Evolutionary conservation across 2,329 filamentous ascomycete genomes (phyloP).

Genomic region (Zalaria obscura): DNA sequence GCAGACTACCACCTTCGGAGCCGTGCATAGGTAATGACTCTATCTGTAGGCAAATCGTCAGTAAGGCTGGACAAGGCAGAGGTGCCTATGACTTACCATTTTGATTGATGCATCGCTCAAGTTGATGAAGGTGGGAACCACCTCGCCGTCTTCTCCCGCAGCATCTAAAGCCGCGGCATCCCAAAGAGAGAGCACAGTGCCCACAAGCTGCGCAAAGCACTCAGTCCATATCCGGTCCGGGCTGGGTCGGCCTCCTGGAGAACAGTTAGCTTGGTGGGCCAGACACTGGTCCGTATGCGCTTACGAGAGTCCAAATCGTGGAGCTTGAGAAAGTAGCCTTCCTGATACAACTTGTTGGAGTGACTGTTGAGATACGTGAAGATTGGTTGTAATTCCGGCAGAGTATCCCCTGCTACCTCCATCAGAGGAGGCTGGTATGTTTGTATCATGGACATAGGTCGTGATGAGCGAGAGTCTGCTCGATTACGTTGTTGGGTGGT

Average conservation of each 20-base stretch:
- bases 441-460: slow-evolving; percentile 76
- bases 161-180: slow-evolving; percentile 84
- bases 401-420: slow-evolving; percentile 71
- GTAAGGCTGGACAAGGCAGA: background rate
- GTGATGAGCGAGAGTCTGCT: slow-evolving; percentile 24
- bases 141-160: slow-evolving; percentile 70
- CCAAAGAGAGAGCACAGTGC: slow-evolving; percentile 90
- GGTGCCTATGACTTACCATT: slow-evolving; percentile 50
- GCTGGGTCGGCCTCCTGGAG: slow-evolving; percentile 69
- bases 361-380: slow-evolving; percentile 92
- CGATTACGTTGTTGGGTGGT: slow-evolving; percentile 23
- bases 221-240: slow-evolving; percentile 83
- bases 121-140: slow-evolving; percentile 88
- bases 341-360: slow-evolving; percentile 90
- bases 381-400: slow-evolving; percentile 86
- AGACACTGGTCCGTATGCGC: slow-evolving; percentile 21
- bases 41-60: slow-evolving; percentile 15
- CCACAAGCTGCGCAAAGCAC: slow-evolving; percentile 92
- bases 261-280: slow-evolving; percentile 1
- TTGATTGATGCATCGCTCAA: slow-evolving; percentile 94
- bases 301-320: slow-evolving; percentile 86
- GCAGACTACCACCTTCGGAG: slow-evolving; percentile 60
- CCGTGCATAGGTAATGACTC: slow-evolving; percentile 76
- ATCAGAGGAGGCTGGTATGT: slow-evolving; percentile 75
- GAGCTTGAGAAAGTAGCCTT: slow-evolving; percentile 93